These are phyloP conservation scores for Penicillium psychrofluorescens DNA, from an alignment of 495 filamentous ascomycete species.

Conservation along the genomic window DNA sequence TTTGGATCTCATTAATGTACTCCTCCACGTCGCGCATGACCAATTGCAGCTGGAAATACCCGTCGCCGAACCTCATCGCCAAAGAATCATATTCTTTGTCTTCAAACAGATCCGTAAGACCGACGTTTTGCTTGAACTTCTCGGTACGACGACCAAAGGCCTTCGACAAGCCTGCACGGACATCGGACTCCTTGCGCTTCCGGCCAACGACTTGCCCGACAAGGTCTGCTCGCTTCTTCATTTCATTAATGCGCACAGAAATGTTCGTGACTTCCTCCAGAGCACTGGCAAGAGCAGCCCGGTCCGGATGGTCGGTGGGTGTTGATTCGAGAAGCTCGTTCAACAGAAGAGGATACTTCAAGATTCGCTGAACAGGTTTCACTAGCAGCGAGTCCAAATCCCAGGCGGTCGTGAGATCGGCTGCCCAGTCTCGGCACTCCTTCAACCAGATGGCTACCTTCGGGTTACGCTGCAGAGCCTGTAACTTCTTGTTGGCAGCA, in stretches of 20 bases:
- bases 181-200: constrained; percentile 86
- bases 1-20: constrained; percentile 66
- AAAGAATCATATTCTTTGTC: constrained; percentile 72
- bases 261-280: constrained; percentile 58
- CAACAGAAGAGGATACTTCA: constrained; percentile 86
- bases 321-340: constrained; percentile 71
- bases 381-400: constrained; percentile 88
- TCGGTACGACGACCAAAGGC: constrained; percentile 81
- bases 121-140: constrained; percentile 63
- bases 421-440: constrained; percentile 81
- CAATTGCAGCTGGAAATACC: constrained; percentile 83
- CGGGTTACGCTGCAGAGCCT: constrained; percentile 60
- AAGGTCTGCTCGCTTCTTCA: constrained; percentile 84
- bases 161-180: constrained; percentile 72
- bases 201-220: constrained; percentile 79
- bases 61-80: constrained; percentile 72
- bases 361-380: constrained; percentile 87
- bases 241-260: constrained; percentile 79
- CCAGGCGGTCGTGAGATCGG: constrained; percentile 88
- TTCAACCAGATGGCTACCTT: constrained; percentile 84
- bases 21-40: constrained; percentile 83
- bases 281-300: constrained; percentile 55
- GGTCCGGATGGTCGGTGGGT: constrained; percentile 75
- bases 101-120: constrained; percentile 58
- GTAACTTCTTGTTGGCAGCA: constrained; percentile 69